These are phyloP conservation scores for Aspergillus tanneri DNA, from an alignment of 2,329 filamentous ascomycete genomes.

Conservation along the genomic window DNA sequence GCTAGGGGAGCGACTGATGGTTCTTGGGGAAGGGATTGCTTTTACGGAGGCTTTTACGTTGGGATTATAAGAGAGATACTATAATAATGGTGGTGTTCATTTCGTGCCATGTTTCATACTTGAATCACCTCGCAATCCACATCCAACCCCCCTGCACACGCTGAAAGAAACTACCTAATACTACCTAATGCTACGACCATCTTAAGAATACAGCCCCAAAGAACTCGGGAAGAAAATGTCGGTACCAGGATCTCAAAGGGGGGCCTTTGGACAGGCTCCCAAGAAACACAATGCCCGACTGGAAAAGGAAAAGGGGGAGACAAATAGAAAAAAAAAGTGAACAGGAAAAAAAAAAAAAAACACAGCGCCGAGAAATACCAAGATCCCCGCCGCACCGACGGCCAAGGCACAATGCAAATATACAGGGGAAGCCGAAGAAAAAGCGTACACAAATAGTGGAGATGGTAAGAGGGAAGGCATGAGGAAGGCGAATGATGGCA, in stretches of 20 bases:
- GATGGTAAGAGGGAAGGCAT: conserved; percentile 17
- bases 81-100: neutral
- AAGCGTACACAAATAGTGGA: conserved; percentile 25
- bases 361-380: conserved; percentile 38
- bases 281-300: conserved; percentile 4
- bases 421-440: conserved; percentile 21
- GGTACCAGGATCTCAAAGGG: conserved; percentile 1
- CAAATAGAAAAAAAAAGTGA: conserved; percentile 6
- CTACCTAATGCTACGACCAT: conserved; percentile 4
- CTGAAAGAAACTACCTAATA: neutral
- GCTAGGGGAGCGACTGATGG: no score
- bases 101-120: conserved; percentile 1
- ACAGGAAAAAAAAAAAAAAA: conserved; percentile 15
- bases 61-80: no score
- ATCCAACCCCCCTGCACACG: conserved; percentile 2
- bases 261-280: conserved; percentile 4
- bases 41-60: neutral
- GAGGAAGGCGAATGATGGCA: conserved; percentile 3
- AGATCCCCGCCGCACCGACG: conserved; percentile 26
- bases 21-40: neutral
- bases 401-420: conserved; percentile 38
- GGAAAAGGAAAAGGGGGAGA: conserved; percentile 10
- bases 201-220: conserved; percentile 16
- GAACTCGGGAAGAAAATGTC: conserved; percentile 4
- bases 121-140: conserved; percentile 8